phyloP scores from a whole-genome alignment of 2,329 filamentous ascomycete genomes.

The Fusarium lateritium region DNA sequence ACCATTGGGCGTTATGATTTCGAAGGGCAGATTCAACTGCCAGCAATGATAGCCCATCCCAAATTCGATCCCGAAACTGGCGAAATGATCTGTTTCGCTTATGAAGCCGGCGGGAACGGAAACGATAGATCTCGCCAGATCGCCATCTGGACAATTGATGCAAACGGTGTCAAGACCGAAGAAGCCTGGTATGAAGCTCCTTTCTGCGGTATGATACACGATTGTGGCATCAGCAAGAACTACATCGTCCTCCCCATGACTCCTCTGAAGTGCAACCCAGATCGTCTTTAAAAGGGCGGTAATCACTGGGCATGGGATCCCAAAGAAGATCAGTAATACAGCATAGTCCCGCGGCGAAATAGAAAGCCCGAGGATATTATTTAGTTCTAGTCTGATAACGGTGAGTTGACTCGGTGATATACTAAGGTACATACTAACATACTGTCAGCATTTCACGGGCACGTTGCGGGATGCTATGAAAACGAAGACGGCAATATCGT shows the following conservation, averaged over 20 bases:
- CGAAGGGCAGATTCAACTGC: slow-evolving; percentile 14
- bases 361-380: slow-evolving; percentile 19
- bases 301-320: slow-evolving; percentile 31
- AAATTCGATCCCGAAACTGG: slow-evolving; percentile 14
- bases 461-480: slow-evolving; percentile 30
- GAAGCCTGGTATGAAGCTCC: slow-evolving; percentile 27
- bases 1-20: slow-evolving; percentile 17
- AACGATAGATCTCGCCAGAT: slow-evolving; percentile 14
- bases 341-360: slow-evolving; percentile 14
- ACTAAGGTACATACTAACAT: not conserved
- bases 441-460: slow-evolving; percentile 25
- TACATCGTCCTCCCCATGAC: slow-evolving; percentile 27
- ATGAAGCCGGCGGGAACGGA: slow-evolving; percentile 18
- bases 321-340: slow-evolving; percentile 6
- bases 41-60: slow-evolving; percentile 25
- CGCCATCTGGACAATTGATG: slow-evolving; percentile 5
- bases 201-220: slow-evolving; percentile 28
- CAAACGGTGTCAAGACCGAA: slow-evolving; percentile 4
- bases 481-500: slow-evolving; percentile 24
- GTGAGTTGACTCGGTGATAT: not conserved
- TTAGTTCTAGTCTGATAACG: slow-evolving; percentile 22
- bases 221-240: slow-evolving; percentile 24
- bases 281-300: slow-evolving; percentile 12
- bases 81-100: slow-evolving; percentile 14
- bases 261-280: slow-evolving; percentile 8